These are phyloP conservation scores for Globisporangium iwayamae DNA, from an alignment of 352 stramenopile genomes.

Conservation along the genomic window DNA sequence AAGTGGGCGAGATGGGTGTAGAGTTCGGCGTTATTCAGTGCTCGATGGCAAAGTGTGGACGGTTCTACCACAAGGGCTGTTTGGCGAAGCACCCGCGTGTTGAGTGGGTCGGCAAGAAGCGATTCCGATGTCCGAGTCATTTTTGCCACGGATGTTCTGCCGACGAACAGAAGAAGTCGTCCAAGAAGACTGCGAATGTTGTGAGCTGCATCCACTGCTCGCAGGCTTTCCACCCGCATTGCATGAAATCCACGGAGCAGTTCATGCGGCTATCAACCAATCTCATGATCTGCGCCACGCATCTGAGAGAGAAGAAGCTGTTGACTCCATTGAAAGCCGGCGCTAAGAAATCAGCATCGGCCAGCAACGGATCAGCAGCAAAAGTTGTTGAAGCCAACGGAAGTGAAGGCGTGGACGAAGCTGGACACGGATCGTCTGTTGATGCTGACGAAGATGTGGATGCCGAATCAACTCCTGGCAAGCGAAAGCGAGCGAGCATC, in stretches of 20 bases:
- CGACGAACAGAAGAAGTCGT: constrained; percentile 22
- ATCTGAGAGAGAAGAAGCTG: constrained; percentile 53
- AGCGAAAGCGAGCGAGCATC: constrained; percentile 16
- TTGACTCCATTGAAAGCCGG: constrained; percentile 5
- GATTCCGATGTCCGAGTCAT: constrained; percentile 90
- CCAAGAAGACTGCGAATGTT: constrained; percentile 46
- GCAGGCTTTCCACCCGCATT: constrained; percentile 76
- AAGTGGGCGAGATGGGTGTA: constrained; percentile 86
- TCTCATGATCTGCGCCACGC: constrained; percentile 87
- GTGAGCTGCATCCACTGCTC: constrained; percentile 88
- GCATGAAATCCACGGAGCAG: constrained; percentile 68
- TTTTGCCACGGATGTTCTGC: constrained; percentile 76
- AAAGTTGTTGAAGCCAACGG: constrained; percentile 8
- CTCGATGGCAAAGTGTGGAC: constrained; percentile 87
- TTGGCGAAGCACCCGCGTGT: constrained; percentile 70
- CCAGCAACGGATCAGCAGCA: not conserved
- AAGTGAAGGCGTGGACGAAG: constrained; percentile 22
- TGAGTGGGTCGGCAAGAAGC: constrained; percentile 85
- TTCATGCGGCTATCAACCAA: constrained; percentile 81
- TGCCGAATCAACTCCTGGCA: not conserved
- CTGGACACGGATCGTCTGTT: constrained; percentile 10
- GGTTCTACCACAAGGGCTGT: constrained; percentile 92
- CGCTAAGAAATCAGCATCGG: not conserved
- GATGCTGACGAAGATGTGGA: constrained; percentile 27
- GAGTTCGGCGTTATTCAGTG: constrained; percentile 91